These are phyloP conservation scores for Vitis riparia DNA, from an alignment of 164 flowering plant genomes.

Conservation along the genomic window DNA sequence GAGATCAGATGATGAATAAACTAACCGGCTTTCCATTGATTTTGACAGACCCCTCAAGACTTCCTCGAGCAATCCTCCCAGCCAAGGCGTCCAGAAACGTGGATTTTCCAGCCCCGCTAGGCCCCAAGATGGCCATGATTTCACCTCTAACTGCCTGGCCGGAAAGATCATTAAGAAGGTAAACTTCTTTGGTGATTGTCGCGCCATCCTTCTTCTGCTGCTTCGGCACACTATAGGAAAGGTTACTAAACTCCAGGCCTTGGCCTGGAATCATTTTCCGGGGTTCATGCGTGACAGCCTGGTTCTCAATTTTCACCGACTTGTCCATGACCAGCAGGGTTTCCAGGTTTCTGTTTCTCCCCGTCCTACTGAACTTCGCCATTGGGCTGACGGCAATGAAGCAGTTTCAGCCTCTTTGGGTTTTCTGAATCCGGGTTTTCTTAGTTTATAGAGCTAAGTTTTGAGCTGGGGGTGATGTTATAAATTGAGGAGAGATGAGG, in stretches of 20 bases:
- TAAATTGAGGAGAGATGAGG: background rate
- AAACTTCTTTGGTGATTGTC: slow-evolving; percentile 71
- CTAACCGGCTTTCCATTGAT: slow-evolving; percentile 61
- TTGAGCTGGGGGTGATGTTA: background rate
- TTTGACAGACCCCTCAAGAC: slow-evolving; percentile 74
- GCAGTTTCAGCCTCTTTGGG: background rate
- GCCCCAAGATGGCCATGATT: slow-evolving; percentile 77
- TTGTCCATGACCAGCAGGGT: slow-evolving; percentile 56
- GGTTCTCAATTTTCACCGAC: slow-evolving; percentile 14
- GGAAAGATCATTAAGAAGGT: slow-evolving; percentile 70
- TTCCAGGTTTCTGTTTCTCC: slow-evolving; percentile 52
- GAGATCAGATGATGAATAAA: background rate
- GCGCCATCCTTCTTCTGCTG: slow-evolving; percentile 71
- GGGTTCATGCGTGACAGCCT: background rate
- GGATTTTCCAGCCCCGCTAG: slow-evolving; percentile 88
- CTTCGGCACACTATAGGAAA: slow-evolving; percentile 74
- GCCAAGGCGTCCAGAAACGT: slow-evolving; percentile 83
- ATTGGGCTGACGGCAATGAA: slow-evolving; percentile 1
- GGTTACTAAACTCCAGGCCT: slow-evolving; percentile 63
- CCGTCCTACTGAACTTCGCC: slow-evolving; percentile 20
- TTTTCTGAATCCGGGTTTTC: background rate
- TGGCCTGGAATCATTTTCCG: slow-evolving; percentile 44
- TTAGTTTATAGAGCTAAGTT: background rate
- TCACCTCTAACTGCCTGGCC: slow-evolving; percentile 79
- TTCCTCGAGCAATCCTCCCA: slow-evolving; percentile 73